Evolutionary conservation across 768 basidiomycete genomes (phyloP), one percentile per base, ranked within the genome.

Genomic region (Termitomyces sp.): DNA sequence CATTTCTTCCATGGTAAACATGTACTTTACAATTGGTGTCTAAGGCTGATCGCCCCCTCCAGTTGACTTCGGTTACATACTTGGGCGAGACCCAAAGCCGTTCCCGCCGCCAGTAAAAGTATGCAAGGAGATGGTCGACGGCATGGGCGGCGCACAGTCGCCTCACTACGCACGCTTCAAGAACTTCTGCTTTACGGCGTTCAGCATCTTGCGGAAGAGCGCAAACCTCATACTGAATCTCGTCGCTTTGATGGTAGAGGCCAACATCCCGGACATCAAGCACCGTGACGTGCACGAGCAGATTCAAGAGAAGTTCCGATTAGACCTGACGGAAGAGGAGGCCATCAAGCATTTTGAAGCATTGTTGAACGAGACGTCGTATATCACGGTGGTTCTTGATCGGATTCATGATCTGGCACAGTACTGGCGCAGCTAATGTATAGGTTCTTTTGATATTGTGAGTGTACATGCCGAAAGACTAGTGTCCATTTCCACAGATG

Each of bases 101-200:
- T 96, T 95, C 68, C 95, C 97, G 2, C 97, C 97, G 6, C 92
- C 94, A 13, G 95, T 98, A 63, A 99, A 99, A 70, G 91, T 99
- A 41, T 98, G 95, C 73, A 95, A 96, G 67, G 97, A 98, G 69
- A 99, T 98, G 97, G 93, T 98, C 0, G 97, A 99, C 68, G 96
- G 92, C 12, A 96, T 99, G 94, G 97, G 97, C n/a, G 96, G 97
- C 12, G 87, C 92, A 1, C 85, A 90, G 65, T 96, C 94, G 6
- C 83, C 89, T n/a, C 96, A 98, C 69, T 98, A 98, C 71, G 83
- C 87, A 26, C 88, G 95, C 31, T 99, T 99, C 85, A 94, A 98
- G 72, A 89, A 85, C 63, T 90, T 94, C 62, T 97, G 94, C 70
- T 96, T 95, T 72, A 98, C 96, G n/a, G 97, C 94, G 1, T 98